Percentiles rank a stretch among this genome's conserved stretches.
phyloP scores from a whole-genome alignment of 129 eudicot species.

The Centaurea solstitialis region DNA sequence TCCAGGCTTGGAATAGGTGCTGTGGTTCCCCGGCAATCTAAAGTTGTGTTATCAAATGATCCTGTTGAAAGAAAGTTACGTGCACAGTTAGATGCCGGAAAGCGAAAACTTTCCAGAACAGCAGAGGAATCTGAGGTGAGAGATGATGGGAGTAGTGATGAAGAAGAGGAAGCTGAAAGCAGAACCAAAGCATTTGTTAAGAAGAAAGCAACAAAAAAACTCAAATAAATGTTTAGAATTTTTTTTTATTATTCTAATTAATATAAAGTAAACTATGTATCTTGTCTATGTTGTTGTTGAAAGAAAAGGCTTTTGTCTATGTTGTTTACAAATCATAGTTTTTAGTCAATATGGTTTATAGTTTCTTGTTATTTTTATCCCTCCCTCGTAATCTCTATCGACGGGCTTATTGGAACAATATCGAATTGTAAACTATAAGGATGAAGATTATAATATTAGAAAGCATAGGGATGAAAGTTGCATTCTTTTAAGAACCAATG shows the following conservation, averaged over 20 bases:
- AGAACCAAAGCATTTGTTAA: slow-evolving; percentile 65
- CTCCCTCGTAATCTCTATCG: no score
- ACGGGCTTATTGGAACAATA: background rate
- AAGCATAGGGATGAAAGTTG: background rate
- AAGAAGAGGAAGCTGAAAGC: slow-evolving; percentile 72
- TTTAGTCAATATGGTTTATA: no score
- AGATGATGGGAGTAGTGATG: slow-evolving; percentile 51
- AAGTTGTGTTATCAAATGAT: slow-evolving; percentile 42
- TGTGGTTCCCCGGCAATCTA: slow-evolving; percentile 63
- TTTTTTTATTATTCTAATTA: background rate
- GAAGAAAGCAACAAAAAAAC: slow-evolving; percentile 43
- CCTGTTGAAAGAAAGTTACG: slow-evolving; percentile 69
- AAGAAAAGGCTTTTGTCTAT: no score
- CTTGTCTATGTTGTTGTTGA: background rate
- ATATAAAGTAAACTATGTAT: background rate
- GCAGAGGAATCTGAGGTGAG: slow-evolving; percentile 35
- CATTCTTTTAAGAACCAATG: background rate
- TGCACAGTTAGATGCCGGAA: slow-evolving; percentile 47
- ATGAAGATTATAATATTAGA: background rate
- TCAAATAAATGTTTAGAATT: slow-evolving; percentile 12
- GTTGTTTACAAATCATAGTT: background rate
- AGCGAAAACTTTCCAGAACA: slow-evolving; percentile 43
- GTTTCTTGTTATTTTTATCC: background rate
- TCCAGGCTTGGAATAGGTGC: slow-evolving; percentile 83
- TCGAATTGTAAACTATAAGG: background rate